Evolutionary conservation across 2,329 filamentous ascomycete genomes (phyloP).

Genomic region (Ascochyta pisi): DNA sequence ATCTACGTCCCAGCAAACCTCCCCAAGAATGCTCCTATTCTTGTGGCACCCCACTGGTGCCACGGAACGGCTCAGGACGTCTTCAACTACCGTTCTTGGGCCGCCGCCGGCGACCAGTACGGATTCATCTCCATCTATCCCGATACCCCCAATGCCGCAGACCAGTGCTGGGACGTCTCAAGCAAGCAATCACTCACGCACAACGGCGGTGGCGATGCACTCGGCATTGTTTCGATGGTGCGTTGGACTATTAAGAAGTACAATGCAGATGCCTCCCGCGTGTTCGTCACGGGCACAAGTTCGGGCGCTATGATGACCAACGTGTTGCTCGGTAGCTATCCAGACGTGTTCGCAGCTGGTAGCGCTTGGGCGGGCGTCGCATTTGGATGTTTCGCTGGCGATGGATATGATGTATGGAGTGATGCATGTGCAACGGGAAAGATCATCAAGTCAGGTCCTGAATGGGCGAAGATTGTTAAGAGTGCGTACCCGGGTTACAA

Average conservation of each 20-base stretch:
- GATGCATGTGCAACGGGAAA: conserved; percentile 41
- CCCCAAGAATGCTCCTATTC: conserved; percentile 36
- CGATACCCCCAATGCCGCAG: conserved; percentile 35
- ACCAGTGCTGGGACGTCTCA: conserved; percentile 47
- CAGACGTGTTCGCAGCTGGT: conserved; percentile 45
- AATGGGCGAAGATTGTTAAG: conserved; percentile 41
- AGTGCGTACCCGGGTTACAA: conserved; percentile 40
- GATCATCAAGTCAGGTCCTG: conserved; percentile 38
- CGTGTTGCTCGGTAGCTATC: conserved; percentile 43
- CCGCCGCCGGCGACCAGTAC: conserved; percentile 39
- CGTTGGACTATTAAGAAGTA: conserved; percentile 40
- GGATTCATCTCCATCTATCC: conserved; percentile 48
- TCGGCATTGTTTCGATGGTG: conserved; percentile 44
- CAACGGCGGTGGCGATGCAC: conserved; percentile 43
- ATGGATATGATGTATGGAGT: conserved; percentile 42
- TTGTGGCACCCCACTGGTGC: conserved; percentile 46
- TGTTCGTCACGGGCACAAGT: conserved; percentile 45
- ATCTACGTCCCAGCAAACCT: conserved; percentile 44
- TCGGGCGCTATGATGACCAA: conserved; percentile 49
- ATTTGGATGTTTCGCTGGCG: conserved; percentile 46
- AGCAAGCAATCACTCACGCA: conserved; percentile 43
- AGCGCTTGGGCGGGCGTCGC: conserved; percentile 45
- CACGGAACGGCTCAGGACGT: conserved; percentile 41
- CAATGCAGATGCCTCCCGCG: conserved; percentile 34
- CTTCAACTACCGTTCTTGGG: conserved; percentile 39